Base-by-base conservation (phyloP, 2,329 filamentous ascomycete species). In the Neofusicoccum sp. region DNA sequence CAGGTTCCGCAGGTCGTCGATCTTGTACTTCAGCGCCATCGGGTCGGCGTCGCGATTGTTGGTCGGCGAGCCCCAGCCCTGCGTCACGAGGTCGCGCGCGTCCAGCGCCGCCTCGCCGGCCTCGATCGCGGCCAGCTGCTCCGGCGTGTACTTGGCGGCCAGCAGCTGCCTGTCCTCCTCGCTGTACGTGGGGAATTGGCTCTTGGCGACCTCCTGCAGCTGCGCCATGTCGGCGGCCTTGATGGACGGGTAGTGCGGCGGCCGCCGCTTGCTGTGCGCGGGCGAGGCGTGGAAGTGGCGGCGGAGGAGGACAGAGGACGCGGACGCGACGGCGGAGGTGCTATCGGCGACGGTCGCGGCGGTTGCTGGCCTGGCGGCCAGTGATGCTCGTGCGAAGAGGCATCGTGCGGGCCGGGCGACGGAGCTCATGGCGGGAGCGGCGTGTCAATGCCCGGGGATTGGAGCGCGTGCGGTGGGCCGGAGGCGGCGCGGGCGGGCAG, bases 1-100 rank as follows among this genome's bases (percentile, higher is more conserved):
- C 64, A 93, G 83, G 61, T 84, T 83, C 62, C 89, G 85, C 70
- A 96, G 89, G 74, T 96, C 91, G 73, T 97, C 92, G 60, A 93
- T 78, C 74, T 96, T 95, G 63, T 85, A 80, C 53, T 47, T 47
- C 24, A 61, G 48, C 16, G 69, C 69, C 53, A 93, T 79, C 58
- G 81, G 80, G 80, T 90, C 89, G 7, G 86, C 83, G 72, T 96
- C 92, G 59, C 79, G 82, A 63, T 91, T 87, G 67, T 90, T 75
- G 44, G 85, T 82, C 14, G 38, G 38, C 14, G 20, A 24, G 5
- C 33, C 14, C 51, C 51, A 56, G 65, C 88, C 90, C 76, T 95
- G 89, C 34, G 85, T 80, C 43, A 88, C 81, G 71, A 97, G 73
- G 75, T 98, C 91, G 65, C 86, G 80, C 8, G 88, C 79, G 70